A percentile compares a stretch with the other conserved stretches of the same genome.
These are phyloP conservation scores for Daedalea quercina DNA, from an alignment of 768 basidiomycete species.

Conservation along the genomic window DNA sequence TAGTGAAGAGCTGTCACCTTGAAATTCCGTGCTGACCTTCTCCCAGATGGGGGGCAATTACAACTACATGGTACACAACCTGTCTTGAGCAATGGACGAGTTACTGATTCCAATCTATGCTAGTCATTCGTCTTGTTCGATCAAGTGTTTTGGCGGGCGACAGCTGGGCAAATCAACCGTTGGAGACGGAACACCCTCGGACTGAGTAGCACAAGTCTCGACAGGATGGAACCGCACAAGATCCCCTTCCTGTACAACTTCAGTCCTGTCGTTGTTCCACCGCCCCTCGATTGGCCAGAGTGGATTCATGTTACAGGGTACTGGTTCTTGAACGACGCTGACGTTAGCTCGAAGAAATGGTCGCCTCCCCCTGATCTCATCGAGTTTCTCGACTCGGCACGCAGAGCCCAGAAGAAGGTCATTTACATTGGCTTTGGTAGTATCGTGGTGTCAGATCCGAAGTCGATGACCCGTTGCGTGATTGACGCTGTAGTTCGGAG, in stretches of 20 bases:
- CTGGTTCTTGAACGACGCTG: slow-evolving; percentile 94
- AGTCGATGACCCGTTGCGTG: slow-evolving; percentile 85
- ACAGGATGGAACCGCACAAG: slow-evolving; percentile 96
- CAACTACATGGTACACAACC: slow-evolving; percentile 85
- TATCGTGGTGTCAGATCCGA: slow-evolving; percentile 94
- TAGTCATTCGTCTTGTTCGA: slow-evolving; percentile 96
- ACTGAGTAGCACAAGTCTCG: slow-evolving; percentile 77
- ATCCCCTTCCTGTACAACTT: slow-evolving; percentile 98
- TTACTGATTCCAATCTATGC: background rate
- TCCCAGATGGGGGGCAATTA: slow-evolving; percentile 89
- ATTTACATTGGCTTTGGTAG: slow-evolving; percentile 98
- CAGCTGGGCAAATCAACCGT: slow-evolving; percentile 88
- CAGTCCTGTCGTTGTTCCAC: slow-evolving; percentile 84
- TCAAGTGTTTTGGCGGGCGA: slow-evolving; percentile 96
- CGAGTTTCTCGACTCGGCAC: slow-evolving; percentile 78
- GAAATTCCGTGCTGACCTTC: background rate
- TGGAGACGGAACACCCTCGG: slow-evolving; percentile 79
- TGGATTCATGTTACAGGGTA: slow-evolving; percentile 97
- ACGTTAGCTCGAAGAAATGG: slow-evolving; percentile 88
- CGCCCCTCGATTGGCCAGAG: slow-evolving; percentile 96
- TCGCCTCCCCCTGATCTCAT: slow-evolving; percentile 73
- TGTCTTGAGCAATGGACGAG: background rate
- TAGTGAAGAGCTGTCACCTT: background rate
- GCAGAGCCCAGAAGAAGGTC: slow-evolving; percentile 71
- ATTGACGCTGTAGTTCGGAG: slow-evolving; percentile 83